A percentile compares a stretch with the other conserved stretches of the same genome.
phyloP scores from a whole-genome alignment of 1,284 basidiomycete genomes.

The Bondarzewia mesenterica region DNA sequence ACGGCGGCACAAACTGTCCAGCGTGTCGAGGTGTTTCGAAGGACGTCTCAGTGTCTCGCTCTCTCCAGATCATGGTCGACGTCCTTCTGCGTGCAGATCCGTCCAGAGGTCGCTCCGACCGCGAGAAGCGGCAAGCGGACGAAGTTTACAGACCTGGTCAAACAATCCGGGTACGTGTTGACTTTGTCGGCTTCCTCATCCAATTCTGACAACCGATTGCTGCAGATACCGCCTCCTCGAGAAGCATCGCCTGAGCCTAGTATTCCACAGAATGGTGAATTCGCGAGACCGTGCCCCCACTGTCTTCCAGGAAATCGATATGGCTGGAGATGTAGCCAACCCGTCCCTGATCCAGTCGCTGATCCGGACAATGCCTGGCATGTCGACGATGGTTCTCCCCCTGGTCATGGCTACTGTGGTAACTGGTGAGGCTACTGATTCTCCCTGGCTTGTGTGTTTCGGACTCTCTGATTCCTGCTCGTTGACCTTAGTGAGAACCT shows the following conservation, averaged over 20 bases:
- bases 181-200: background rate
- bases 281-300: slow-evolving; percentile 67
- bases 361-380: slow-evolving; percentile 66
- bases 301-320: slow-evolving; percentile 56
- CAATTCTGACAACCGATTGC: slow-evolving; percentile 2
- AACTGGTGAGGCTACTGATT: slow-evolving; percentile 56
- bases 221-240: slow-evolving; percentile 62
- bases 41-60: slow-evolving; percentile 57
- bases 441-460: background rate
- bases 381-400: slow-evolving; percentile 62
- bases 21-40: slow-evolving; percentile 63
- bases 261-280: slow-evolving; percentile 49
- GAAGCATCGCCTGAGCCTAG: slow-evolving; percentile 69
- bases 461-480: background rate
- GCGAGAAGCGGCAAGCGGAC: slow-evolving; percentile 69
- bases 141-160: slow-evolving; percentile 59
- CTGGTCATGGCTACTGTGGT: slow-evolving; percentile 68
- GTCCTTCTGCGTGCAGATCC: slow-evolving; percentile 58
- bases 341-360: slow-evolving; percentile 56
- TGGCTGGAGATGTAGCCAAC: slow-evolving; percentile 67
- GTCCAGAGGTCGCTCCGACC: slow-evolving; percentile 49
- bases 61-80: slow-evolving; percentile 63
- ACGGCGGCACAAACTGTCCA: slow-evolving; percentile 73
- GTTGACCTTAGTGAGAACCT: slow-evolving; percentile 49
- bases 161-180: slow-evolving; percentile 55